Conservation (phyloP, 306 rosid species). For the Neltuma alba region DNA sequence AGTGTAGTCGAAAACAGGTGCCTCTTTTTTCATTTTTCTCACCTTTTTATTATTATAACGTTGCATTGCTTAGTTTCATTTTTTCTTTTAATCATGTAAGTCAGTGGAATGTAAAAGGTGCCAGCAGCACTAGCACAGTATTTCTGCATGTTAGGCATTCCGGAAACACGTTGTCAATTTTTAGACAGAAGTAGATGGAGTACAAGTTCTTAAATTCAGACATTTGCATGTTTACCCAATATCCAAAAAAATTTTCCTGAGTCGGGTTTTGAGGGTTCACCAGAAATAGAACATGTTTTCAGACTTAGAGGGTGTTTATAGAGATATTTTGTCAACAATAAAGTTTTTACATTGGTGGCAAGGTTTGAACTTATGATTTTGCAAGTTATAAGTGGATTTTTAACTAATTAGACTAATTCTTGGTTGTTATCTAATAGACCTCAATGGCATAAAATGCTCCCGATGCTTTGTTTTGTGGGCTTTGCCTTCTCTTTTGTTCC, state of each 20-base stretch:
- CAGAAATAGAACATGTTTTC: too few relatives aligned
- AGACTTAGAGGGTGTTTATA: too few relatives aligned
- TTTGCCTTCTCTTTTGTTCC: not conserved
- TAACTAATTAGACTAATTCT: too few relatives aligned
- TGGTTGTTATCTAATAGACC: too few relatives aligned
- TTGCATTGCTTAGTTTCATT: slow-evolving; percentile 40
- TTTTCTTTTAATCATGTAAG: slow-evolving; percentile 46
- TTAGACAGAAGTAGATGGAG: not conserved
- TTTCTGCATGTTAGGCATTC: slow-evolving; percentile 40
- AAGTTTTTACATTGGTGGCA: too few relatives aligned
- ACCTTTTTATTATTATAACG: slow-evolving; percentile 19
- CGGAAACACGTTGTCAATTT: slow-evolving; percentile 28
- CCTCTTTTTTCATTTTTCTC: slow-evolving; percentile 44
- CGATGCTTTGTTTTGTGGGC: not conserved
- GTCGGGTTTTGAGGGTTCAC: too few relatives aligned
- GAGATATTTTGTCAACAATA: too few relatives aligned
- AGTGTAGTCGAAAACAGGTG: slow-evolving; percentile 47
- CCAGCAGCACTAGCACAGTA: slow-evolving; percentile 31
- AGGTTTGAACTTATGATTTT: too few relatives aligned
- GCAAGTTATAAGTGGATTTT: too few relatives aligned
- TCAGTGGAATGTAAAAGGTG: slow-evolving; percentile 47
- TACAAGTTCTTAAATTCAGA: not conserved
- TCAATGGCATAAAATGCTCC: not conserved
- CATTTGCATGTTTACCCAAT: not conserved
- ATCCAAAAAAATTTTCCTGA: too few relatives aligned